Evolutionary conservation across 2,329 filamentous ascomycete species (phyloP), one percentile per base, ranked within the genome.

Genomic region (Colletotrichum sidae): DNA sequence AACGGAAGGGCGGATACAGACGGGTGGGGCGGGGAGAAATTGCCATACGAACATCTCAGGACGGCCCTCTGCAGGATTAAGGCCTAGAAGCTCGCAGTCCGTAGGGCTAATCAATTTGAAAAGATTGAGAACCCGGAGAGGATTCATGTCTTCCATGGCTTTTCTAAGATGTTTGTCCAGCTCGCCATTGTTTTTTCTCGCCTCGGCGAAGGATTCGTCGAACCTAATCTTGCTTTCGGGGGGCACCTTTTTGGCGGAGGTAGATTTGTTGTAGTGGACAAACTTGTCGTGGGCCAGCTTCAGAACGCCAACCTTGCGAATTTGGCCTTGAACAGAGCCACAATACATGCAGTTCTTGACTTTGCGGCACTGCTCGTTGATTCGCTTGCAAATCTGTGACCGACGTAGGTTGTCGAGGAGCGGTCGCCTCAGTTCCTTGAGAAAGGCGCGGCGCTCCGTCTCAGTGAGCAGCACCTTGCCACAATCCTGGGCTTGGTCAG

Each of bases 21-120:
- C 92, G 0, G 96, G 96, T 1, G 96, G 95, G 1, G 95, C 95
- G 1, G 96, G 96, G 41, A 99, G 86, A 73, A 94, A 97, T 74
- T 97, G 94, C 96, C 96, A 99, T 49, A 99, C 88, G 76, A 98
- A 96, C 89, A 97, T 97, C 76, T 99, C 96, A 0, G 96, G 96
- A 15, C 94, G 87, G 10, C 93, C 93, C 71, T 97, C 94, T 12
- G 88, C 85, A 1, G 94, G 92, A 72, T 97, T 90, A 72, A 99
- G 87, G 5, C 95, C 95, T 1, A 99, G 84, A 25, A 99, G 84
- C 77, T 98, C 94, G 75, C 95, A 97, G 76, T 99, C 96, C 8
- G 88, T 87, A 2, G 92, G 87, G 11, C 89, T 90, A 60, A 99
- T 93, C 73, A 91, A 89, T 77, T 94, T 94, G 82, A 99, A 97